Percentiles rank a stretch among this genome's conserved stretches.
These are phyloP conservation scores for Penicillium bovifimosum DNA, from an alignment of 495 filamentous ascomycete genomes.

Conservation along the genomic window DNA sequence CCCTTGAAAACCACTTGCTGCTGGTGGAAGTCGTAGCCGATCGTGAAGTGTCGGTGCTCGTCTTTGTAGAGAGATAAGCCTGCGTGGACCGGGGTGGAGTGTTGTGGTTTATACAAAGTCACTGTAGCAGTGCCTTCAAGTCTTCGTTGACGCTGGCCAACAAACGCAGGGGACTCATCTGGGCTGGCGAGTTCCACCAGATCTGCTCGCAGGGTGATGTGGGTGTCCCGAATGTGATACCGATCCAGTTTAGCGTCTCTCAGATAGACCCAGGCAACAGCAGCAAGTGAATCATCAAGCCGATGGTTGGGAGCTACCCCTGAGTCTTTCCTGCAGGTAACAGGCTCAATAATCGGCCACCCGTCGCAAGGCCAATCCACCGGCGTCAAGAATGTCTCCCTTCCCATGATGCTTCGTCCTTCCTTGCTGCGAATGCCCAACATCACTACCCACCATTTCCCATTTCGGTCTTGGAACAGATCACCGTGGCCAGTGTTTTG, in stretches of 20 bases:
- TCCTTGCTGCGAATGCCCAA: conserved; percentile 39
- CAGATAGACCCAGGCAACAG: conserved; percentile 7
- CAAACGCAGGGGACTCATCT: background rate
- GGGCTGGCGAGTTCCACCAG: background rate
- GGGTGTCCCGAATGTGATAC: background rate
- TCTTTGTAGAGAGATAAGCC: conserved; percentile 17
- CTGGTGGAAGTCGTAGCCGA: background rate
- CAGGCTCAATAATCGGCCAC: conserved; percentile 25
- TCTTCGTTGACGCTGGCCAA: conserved; percentile 8
- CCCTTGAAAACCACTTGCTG: background rate
- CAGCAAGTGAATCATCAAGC: background rate
- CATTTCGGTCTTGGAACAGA: conserved; percentile 39
- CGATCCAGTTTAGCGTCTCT: conserved; percentile 4
- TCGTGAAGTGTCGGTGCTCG: conserved; percentile 2
- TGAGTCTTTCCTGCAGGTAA: conserved; percentile 9
- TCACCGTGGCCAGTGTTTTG: conserved; percentile 37
- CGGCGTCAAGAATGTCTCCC: conserved; percentile 52
- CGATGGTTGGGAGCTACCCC: background rate
- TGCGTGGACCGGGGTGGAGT: background rate
- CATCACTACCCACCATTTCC: conserved; percentile 50
- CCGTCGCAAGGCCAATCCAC: conserved; percentile 42
- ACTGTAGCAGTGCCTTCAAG: conserved; percentile 2
- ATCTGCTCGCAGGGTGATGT: background rate
- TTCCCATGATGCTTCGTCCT: conserved; percentile 53
- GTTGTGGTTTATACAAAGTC: background rate